Percentiles rank a stretch among this genome's conserved stretches.
These are phyloP conservation scores for Xylariaceae sp. DNA, from an alignment of 2,329 filamentous ascomycete genomes.

Conservation along the genomic window DNA sequence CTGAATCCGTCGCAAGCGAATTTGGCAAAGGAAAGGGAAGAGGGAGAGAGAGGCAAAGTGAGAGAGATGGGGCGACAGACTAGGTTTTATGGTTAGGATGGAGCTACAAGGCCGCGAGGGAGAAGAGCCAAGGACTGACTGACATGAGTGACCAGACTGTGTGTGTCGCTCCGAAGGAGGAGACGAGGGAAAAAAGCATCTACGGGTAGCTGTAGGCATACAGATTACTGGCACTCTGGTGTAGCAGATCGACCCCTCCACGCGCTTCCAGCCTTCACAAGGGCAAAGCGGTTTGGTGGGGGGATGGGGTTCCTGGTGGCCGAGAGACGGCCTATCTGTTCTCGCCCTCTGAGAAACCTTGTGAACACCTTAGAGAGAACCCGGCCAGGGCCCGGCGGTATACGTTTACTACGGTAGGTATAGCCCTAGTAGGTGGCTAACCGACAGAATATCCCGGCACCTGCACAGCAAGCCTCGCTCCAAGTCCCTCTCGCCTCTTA, in stretches of 20 bases:
- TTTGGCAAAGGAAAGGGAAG: conserved; percentile 32
- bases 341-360: conserved; percentile 4
- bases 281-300: conserved; percentile 22
- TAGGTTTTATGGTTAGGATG: conserved; percentile 33
- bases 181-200: conserved; percentile 17
- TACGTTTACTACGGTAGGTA: no score
- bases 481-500: no score
- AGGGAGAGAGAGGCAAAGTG: conserved; percentile 19
- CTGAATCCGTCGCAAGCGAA: conserved; percentile 6
- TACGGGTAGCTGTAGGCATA: conserved; percentile 12
- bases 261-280: conserved; percentile 14
- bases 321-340: conserved; percentile 25
- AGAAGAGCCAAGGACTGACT: conserved; percentile 22
- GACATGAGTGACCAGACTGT: conserved; percentile 8
- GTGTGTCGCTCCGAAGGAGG: conserved; percentile 15
- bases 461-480: no score
- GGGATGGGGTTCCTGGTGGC: conserved; percentile 21
- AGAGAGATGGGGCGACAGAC: conserved; percentile 29
- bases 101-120: conserved; percentile 5
- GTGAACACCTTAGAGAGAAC: not conserved
- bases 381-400: no score
- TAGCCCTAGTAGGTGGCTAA: no score
- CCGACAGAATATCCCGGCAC: no score
- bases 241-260: conserved; percentile 27
- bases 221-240: conserved; percentile 12